phyloP scores from a whole-genome alignment of 2,329 filamentous ascomycete genomes.

The Botrytis fragariae region DNA sequence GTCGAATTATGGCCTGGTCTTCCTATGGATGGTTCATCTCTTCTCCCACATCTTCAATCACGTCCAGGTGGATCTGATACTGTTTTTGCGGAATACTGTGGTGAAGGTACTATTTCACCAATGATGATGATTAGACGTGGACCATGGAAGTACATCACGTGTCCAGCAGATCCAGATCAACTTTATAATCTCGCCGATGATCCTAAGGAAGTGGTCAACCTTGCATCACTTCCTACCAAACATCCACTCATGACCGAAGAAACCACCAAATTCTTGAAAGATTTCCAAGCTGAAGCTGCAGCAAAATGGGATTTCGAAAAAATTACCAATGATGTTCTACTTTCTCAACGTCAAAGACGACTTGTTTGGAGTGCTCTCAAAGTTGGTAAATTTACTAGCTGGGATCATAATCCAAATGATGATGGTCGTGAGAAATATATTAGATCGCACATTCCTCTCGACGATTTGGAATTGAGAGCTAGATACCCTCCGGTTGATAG shows the following conservation, averaged over 20 bases:
- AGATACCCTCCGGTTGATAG: slow-evolving; percentile 65
- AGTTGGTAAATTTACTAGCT: slow-evolving; percentile 71
- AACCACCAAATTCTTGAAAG: slow-evolving; percentile 46
- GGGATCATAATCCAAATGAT: slow-evolving; percentile 79
- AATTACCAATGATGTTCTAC: slow-evolving; percentile 72
- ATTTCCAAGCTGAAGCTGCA: slow-evolving; percentile 71
- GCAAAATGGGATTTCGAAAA: slow-evolving; percentile 76
- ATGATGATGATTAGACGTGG: slow-evolving; percentile 93
- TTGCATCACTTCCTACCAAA: slow-evolving; percentile 42
- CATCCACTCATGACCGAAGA: slow-evolving; percentile 37
- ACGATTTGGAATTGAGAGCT: slow-evolving; percentile 74
- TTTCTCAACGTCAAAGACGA: slow-evolving; percentile 74
- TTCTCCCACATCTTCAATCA: slow-evolving; percentile 74
- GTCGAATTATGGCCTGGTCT: slow-evolving; percentile 65
- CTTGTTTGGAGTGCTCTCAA: slow-evolving; percentile 79
- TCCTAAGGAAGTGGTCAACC: slow-evolving; percentile 41
- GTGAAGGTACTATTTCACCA: slow-evolving; percentile 83
- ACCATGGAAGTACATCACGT: slow-evolving; percentile 87
- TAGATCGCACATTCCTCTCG: slow-evolving; percentile 75
- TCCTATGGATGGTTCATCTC: slow-evolving; percentile 81
- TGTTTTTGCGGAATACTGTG: slow-evolving; percentile 93
- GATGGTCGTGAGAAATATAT: slow-evolving; percentile 76
- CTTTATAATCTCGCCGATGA: slow-evolving; percentile 77
- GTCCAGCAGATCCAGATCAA: slow-evolving; percentile 78
- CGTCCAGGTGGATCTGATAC: slow-evolving; percentile 69